Conservation (phyloP, 2,329 filamentous ascomycete species). For the Plectosphaerella sp. region DNA sequence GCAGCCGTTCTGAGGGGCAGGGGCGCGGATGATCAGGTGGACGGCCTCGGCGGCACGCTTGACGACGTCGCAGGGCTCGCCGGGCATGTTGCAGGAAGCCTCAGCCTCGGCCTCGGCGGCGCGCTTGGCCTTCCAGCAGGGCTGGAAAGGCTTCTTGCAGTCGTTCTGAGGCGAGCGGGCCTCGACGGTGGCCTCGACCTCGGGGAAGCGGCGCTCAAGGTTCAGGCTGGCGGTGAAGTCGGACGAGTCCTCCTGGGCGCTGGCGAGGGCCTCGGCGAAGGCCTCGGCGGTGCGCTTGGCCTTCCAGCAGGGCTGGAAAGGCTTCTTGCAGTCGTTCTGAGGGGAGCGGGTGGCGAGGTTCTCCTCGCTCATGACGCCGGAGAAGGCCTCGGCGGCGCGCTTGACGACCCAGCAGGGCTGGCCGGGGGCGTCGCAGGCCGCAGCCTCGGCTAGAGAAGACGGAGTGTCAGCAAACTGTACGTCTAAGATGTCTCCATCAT, state of each 20-base stretch:
- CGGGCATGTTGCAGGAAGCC: slow-evolving; percentile 29
- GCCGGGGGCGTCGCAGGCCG: slow-evolving; percentile 27
- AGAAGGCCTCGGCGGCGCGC: slow-evolving; percentile 31
- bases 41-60: slow-evolving; percentile 30
- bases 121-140: slow-evolving; percentile 35
- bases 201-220: slow-evolving; percentile 18
- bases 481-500: slow-evolving; percentile 7
- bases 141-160: slow-evolving; percentile 29
- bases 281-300: slow-evolving; percentile 26
- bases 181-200: not conserved
- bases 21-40: not conserved
- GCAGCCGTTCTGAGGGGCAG: not conserved
- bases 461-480: not conserved
- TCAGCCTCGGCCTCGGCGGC: slow-evolving; percentile 25
- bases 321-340: slow-evolving; percentile 17
- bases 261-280: slow-evolving; percentile 22
- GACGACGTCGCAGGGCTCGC: slow-evolving; percentile 25
- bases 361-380: slow-evolving; percentile 20
- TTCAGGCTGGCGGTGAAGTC: slow-evolving; percentile 26
- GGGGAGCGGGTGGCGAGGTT: not conserved
- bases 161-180: not conserved
- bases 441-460: not conserved
- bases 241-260: slow-evolving; percentile 19
- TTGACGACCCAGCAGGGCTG: slow-evolving; percentile 33
- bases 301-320: slow-evolving; percentile 8